Evolutionary conservation across 768 basidiomycete species (phyloP), one percentile per base, ranked within the genome.

Genomic region (Tylopilus felleus): DNA sequence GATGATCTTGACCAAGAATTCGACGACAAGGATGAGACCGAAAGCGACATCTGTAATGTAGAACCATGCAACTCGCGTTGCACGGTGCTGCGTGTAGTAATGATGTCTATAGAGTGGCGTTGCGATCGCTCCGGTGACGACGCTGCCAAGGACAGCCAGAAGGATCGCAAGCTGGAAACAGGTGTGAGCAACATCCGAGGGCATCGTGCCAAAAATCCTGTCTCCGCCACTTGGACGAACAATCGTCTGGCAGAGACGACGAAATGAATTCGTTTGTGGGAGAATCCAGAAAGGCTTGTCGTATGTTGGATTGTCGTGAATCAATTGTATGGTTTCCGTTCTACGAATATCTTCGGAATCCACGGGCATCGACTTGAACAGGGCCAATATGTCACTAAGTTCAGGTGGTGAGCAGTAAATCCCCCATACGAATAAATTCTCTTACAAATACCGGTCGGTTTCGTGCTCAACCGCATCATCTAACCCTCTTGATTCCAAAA

Each of bases 201-300:
- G 81, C 1, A 82, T 80, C 1, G 73, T 73, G 17, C 96, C 96
- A 62, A 86, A 89, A 52, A 97, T 87, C 0, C 96, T 89, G 51
- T 91, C 88, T 21, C 92, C 92, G 52, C 83, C 81, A 0, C 91
- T 81, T 0, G 96, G 91, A 38, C 82, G 80, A 16, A 96, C 93
- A 44, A 96, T 71, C 56, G 80, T 82, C 70, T 98, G 96, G 65
- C 90, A 96, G 54, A 84, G 65, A 43, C 74, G 79, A 1, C 96
- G 86, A 35, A 95, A 29, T 14, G 73, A 70, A 57, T 88, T 91
- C 59, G 82, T 80, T 72, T 95, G 93, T 2, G 87, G 81, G 65
- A 98, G 87, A 21, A 95, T 58, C 89, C 90, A 96, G 56, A 98
- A 86, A 1, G 90, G 82, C 62, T 84, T 88, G 70, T 98, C 94